A percentile compares a stretch with the other conserved stretches of the same genome.
These are phyloP conservation scores for Ceratocystis cubensis DNA, from an alignment of 2,329 filamentous ascomycete species.

Conservation along the genomic window DNA sequence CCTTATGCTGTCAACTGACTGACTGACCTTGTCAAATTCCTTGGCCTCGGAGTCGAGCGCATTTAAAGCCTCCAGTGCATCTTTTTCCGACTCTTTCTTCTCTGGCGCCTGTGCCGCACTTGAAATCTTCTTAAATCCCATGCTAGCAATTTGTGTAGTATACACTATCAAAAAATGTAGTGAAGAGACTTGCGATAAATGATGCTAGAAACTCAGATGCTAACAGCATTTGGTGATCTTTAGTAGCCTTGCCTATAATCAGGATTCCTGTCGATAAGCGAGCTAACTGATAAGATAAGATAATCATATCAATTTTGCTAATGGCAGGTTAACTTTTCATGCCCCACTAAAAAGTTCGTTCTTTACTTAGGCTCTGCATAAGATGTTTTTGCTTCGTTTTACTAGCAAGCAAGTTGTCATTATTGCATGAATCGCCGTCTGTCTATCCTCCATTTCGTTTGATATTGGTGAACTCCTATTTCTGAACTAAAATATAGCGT, in stretches of 20 bases:
- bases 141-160: conserved; percentile 1
- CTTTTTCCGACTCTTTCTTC: conserved; percentile 40
- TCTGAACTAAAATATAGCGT: conserved; percentile 7
- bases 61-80: conserved; percentile 52
- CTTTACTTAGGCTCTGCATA: conserved; percentile 9
- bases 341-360: conserved; percentile 15
- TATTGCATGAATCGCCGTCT: neutral
- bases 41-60: conserved; percentile 73
- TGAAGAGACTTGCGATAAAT: neutral
- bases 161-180: neutral
- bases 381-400: neutral
- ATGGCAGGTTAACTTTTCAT: conserved; percentile 6
- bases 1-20: neutral
- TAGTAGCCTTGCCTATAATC: neutral
- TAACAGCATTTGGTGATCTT: neutral
- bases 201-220: neutral
- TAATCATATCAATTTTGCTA: neutral
- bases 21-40: conserved; percentile 74
- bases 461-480: neutral
- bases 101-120: conserved; percentile 28
- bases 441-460: neutral
- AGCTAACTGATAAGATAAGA: conserved; percentile 11
- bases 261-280: conserved; percentile 15
- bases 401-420: neutral
- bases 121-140: conserved; percentile 22